Conservation (phyloP, 805 yeast species). For the Barnettozyma populi region DNA sequence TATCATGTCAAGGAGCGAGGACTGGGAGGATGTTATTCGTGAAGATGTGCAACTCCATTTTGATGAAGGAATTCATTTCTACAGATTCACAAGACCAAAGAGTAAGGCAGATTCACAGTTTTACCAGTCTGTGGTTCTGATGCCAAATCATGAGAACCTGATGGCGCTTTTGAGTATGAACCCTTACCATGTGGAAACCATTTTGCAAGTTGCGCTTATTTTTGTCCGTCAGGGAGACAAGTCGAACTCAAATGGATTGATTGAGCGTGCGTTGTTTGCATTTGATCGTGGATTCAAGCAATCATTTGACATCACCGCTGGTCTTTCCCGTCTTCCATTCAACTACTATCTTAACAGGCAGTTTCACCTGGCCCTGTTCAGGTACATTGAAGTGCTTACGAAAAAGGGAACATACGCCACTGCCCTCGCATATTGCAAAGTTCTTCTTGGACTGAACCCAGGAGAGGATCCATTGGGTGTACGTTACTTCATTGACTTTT, state of each 20-base stretch:
- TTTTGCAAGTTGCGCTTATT: conserved; percentile 74
- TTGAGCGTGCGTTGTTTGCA: conserved; percentile 73
- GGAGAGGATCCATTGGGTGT: conserved; percentile 82
- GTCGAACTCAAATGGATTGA: conserved; percentile 62
- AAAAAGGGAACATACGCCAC: conserved; percentile 75
- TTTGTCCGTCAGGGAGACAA: conserved; percentile 70
- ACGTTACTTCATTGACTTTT: conserved; percentile 75
- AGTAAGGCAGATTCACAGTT: conserved; percentile 38
- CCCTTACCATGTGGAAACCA: conserved; percentile 74
- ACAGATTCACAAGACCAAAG: conserved; percentile 42
- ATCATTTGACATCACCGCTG: conserved; percentile 49
- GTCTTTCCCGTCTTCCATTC: conserved; percentile 65
- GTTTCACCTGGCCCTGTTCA: conserved; percentile 66
- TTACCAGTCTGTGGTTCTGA: conserved; percentile 58
- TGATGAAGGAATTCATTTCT: conserved; percentile 49
- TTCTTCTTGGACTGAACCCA: conserved; percentile 64
- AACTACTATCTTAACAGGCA: conserved; percentile 72
- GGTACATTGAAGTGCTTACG: conserved; percentile 63
- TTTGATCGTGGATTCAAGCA: conserved; percentile 70
- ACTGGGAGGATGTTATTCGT: conserved; percentile 46
- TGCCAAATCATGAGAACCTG: conserved; percentile 76
- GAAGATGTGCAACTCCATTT: conserved; percentile 33
- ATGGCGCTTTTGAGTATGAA: conserved; percentile 46
- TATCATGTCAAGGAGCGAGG: conserved; percentile 30
- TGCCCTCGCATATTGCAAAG: conserved; percentile 70